Evolutionary conservation across 176 grass and related monocot genomes (phyloP).

Genomic region (Zizania latifolia): DNA sequence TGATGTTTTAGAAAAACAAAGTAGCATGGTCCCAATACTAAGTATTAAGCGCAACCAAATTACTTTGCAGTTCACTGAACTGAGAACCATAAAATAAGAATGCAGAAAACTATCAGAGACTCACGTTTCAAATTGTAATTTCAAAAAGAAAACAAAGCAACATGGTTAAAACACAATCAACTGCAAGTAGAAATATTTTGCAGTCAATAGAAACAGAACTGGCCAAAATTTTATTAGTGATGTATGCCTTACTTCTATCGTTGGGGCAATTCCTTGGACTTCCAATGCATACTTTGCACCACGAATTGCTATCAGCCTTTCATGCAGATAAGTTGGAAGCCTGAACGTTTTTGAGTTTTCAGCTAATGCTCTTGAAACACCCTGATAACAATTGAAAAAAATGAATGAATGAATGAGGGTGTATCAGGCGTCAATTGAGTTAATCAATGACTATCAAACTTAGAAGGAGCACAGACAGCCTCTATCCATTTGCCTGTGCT

Average conservation of each 20-base stretch:
- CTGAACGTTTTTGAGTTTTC: conserved; percentile 78
- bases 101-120: neutral
- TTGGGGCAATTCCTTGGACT: conserved; percentile 76
- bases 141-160: neutral
- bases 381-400: conserved; percentile 42
- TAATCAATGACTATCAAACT: neutral
- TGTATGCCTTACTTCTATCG: conserved; percentile 52
- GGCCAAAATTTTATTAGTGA: neutral
- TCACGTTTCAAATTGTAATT: neutral
- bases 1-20: neutral
- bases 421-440: neutral
- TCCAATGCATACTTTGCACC: conserved; percentile 69
- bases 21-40: neutral
- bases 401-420: neutral
- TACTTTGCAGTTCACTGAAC: neutral
- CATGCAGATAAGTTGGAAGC: conserved; percentile 80
- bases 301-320: conserved; percentile 64
- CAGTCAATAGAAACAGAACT: neutral
- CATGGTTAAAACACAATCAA: neutral
- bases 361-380: conserved; percentile 79
- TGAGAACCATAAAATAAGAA: conserved; percentile 30
- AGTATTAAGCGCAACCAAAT: neutral
- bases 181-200: neutral
- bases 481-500: neutral
- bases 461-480: neutral